Evolutionary conservation across 1,139 yeast species (phyloP).

Genomic region (Kodamaea alishanica): DNA sequence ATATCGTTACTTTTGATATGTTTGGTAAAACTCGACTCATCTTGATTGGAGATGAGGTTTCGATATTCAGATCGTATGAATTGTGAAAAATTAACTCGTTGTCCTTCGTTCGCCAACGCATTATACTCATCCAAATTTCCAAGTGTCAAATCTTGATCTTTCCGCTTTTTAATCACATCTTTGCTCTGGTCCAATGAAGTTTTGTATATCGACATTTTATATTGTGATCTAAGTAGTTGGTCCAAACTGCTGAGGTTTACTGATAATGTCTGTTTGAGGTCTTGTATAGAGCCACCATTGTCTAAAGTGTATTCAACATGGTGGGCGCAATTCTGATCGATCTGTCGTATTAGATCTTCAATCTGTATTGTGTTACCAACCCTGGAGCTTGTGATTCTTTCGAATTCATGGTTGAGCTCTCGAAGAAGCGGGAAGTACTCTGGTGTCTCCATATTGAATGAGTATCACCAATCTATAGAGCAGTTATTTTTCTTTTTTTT

Average conservation of each 20-base stretch:
- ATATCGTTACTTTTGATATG: slow-evolving; percentile 6
- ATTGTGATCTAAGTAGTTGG: slow-evolving; percentile 5
- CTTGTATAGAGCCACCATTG: slow-evolving; percentile 1
- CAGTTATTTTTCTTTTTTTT: no score
- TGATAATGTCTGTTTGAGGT: slow-evolving; percentile 1
- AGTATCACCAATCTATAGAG: no score
- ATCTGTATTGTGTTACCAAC: slow-evolving; percentile 7
- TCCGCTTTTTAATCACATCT: neutral
- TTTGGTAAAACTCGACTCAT: slow-evolving; percentile 4
- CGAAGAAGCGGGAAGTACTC: slow-evolving; percentile 13
- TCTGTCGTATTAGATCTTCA: slow-evolving; percentile 8
- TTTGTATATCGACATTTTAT: slow-evolving; percentile 4
- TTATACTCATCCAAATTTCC: slow-evolving; percentile 10
- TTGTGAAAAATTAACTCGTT: slow-evolving; percentile 12
- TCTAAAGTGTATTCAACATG: slow-evolving; percentile 11
- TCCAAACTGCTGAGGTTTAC: slow-evolving; percentile 4
- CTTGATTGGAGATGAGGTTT: slow-evolving; percentile 1
- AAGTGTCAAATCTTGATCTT: slow-evolving; percentile 10
- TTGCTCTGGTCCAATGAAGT: slow-evolving; percentile 9
- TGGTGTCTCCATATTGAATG: slow-evolving; percentile 10
- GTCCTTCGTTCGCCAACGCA: slow-evolving; percentile 6
- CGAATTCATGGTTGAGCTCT: slow-evolving; percentile 10
- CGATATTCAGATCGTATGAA: slow-evolving; percentile 9
- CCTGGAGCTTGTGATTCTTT: slow-evolving; percentile 8
- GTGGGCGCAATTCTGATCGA: slow-evolving; percentile 8